Conservation (phyloP, 2,329 filamentous ascomycete species). For the Calonectria multiphialidica region DNA sequence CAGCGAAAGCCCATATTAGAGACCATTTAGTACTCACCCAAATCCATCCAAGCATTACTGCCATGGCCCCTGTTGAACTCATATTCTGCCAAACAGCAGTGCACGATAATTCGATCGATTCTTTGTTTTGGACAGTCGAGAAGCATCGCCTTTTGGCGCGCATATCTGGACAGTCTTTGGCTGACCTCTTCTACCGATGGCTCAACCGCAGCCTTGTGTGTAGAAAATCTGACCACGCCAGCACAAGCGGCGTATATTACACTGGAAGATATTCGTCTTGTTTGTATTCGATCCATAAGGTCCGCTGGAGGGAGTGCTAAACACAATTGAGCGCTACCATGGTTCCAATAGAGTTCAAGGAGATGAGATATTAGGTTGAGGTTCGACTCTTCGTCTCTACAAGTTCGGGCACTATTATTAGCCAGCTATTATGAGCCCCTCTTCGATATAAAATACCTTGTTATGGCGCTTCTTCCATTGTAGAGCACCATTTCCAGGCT, state of each 20-base stretch:
- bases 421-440: not conserved
- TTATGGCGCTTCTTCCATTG: not conserved
- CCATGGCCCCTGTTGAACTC: not conserved
- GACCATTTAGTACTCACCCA: not conserved
- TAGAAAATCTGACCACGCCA: not conserved
- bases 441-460: not conserved
- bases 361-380: not conserved
- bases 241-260: not conserved
- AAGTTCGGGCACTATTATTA: not conserved
- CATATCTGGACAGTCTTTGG: not conserved
- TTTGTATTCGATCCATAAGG: not conserved
- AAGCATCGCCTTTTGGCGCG: not conserved
- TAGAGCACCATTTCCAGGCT: not conserved
- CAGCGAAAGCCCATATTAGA: not conserved
- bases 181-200: not conserved
- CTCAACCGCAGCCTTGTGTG: not conserved
- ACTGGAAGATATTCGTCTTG: not conserved
- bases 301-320: not conserved
- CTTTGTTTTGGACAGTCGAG: not conserved
- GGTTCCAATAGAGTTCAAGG: not conserved
- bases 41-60: not conserved
- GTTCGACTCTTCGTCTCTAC: not conserved
- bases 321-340: not conserved
- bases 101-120: not conserved
- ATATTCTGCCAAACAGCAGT: not conserved